These are phyloP conservation scores for Solanum ossicruentum DNA, from an alignment of 257 asterid species.

Conservation along the genomic window DNA sequence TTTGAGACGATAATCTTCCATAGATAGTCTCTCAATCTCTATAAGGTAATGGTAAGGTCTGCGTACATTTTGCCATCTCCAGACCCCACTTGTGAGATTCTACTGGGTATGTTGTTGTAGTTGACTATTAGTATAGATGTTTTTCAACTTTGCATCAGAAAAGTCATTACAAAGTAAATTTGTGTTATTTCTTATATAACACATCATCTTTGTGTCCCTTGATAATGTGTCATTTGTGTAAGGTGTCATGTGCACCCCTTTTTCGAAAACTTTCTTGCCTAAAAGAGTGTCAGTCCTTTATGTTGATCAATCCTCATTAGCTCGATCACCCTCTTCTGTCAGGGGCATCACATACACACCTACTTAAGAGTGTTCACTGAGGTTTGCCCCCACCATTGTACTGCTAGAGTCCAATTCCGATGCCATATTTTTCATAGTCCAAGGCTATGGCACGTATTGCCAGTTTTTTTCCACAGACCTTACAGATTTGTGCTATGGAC, in stretches of 20 bases:
- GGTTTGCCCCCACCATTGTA: neutral
- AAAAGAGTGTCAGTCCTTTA: neutral
- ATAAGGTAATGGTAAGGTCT: too few species aligned
- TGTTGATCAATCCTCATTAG: neutral
- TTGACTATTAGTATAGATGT: neutral
- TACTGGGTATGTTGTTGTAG: too few species aligned
- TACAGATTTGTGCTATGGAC: neutral
- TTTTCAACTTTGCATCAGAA: neutral
- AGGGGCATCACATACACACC: neutral
- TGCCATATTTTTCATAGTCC: neutral
- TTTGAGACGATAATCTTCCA: neutral
- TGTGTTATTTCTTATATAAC: neutral
- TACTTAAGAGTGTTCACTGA: neutral
- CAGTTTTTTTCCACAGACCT: neutral
- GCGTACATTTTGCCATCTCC: too few species aligned
- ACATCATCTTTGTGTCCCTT: neutral
- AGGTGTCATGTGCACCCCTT: neutral
- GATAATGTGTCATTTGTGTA: neutral
- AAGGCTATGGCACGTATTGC: neutral
- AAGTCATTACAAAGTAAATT: neutral
- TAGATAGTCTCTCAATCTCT: too few species aligned
- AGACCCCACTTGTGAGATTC: too few species aligned
- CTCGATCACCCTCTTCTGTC: too few species aligned
- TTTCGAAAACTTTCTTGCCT: neutral
- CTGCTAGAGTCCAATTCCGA: neutral